Percentiles rank a stretch among this genome's conserved stretches.
Evolutionary conservation across 805 yeast species (phyloP).

Genomic region (Metschnikowia kofuensis): DNA sequence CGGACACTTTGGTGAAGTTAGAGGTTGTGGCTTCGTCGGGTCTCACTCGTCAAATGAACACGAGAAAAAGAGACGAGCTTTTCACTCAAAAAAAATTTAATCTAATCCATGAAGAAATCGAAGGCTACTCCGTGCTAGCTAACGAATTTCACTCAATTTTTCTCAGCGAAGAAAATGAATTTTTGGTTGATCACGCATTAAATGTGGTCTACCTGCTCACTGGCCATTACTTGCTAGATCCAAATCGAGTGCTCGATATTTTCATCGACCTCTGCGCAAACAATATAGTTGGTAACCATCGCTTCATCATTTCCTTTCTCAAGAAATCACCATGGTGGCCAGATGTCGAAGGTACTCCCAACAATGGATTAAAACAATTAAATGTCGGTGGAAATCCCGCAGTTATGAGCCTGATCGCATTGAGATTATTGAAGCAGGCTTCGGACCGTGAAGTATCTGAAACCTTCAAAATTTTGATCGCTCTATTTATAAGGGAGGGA

Average conservation of each 20-base stretch:
- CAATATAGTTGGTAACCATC: slow-evolving; percentile 42
- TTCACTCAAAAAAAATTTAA: slow-evolving; percentile 59
- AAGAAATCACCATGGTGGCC: slow-evolving; percentile 72
- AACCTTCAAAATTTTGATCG: slow-evolving; percentile 44
- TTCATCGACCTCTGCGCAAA: slow-evolving; percentile 52
- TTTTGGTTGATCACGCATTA: slow-evolving; percentile 43
- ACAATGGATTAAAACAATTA: slow-evolving; percentile 29
- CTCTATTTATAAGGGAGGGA: slow-evolving; percentile 61
- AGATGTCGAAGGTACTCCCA: slow-evolving; percentile 26
- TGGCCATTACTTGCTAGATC: slow-evolving; percentile 76
- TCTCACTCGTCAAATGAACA: slow-evolving; percentile 37
- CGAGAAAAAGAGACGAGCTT: slow-evolving; percentile 39
- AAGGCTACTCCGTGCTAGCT: slow-evolving; percentile 70
- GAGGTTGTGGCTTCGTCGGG: slow-evolving; percentile 30
- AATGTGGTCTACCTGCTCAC: slow-evolving; percentile 54
- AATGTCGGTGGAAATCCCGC: slow-evolving; percentile 52
- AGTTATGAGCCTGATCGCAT: slow-evolving; percentile 54
- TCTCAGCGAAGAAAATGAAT: slow-evolving; percentile 36
- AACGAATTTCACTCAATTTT: slow-evolving; percentile 46
- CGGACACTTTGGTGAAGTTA: slow-evolving; percentile 26
- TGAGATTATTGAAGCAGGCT: slow-evolving; percentile 35
- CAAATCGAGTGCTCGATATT: slow-evolving; percentile 64
- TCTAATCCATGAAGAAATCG: slow-evolving; percentile 67
- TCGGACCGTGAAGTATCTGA: slow-evolving; percentile 37
- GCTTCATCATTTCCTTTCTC: slow-evolving; percentile 49